Evolutionary conservation across 2,329 filamentous ascomycete species (phyloP).

Genomic region (Cladosporium halotolerans): DNA sequence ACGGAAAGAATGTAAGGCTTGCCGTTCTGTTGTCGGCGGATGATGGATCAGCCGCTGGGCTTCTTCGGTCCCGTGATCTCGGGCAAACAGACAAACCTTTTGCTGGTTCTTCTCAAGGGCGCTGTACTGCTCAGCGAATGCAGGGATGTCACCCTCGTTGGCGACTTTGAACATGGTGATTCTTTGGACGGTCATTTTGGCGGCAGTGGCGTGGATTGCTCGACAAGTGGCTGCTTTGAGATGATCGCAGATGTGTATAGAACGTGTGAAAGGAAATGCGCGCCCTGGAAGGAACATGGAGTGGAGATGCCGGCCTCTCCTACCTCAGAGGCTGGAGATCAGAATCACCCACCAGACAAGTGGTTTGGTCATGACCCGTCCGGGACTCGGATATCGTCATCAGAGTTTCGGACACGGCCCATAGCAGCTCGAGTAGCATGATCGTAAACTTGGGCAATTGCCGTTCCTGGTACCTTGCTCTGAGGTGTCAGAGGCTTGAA

Average conservation of each 20-base stretch:
- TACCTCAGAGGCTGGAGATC: neutral
- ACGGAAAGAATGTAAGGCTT: conserved; percentile 62
- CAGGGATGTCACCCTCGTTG: conserved; percentile 38
- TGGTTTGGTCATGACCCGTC: conserved; percentile 9
- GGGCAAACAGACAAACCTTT: conserved; percentile 31
- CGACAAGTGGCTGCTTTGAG: neutral
- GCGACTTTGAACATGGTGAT: conserved; percentile 51
- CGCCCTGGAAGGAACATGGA: neutral
- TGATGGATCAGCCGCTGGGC: neutral
- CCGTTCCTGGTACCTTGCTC: too few species aligned
- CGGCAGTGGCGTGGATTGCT: neutral
- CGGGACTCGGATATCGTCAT: conserved; percentile 8
- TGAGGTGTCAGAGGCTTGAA: too few species aligned
- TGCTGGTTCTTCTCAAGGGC: conserved; percentile 37
- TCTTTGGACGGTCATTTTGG: conserved; percentile 38
- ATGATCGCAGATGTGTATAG: neutral
- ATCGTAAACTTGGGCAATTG: too few species aligned
- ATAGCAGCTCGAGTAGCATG: neutral
- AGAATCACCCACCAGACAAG: neutral
- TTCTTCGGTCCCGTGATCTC: conserved; percentile 4
- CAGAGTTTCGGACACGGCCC: conserved; percentile 4
- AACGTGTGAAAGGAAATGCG: neutral
- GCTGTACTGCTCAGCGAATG: conserved; percentile 41
- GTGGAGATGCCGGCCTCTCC: neutral
- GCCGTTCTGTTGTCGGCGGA: conserved; percentile 48